Conservation (phyloP, 192 early-diverging fungal genomes). For the Radiomyces spectabilis region DNA sequence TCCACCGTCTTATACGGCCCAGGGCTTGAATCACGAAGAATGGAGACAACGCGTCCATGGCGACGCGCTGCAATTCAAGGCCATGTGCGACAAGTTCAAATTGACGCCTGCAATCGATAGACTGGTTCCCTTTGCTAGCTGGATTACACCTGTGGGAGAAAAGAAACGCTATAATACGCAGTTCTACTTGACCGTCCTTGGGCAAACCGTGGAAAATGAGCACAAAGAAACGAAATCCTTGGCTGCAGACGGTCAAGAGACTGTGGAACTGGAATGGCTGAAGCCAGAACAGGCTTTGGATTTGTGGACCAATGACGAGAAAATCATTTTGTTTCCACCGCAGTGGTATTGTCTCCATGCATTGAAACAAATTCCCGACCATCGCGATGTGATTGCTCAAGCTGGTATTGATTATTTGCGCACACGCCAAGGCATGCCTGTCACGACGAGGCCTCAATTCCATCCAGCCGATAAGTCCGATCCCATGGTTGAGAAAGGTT, state of each 20-base stretch:
- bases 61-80: slow-evolving; percentile 40
- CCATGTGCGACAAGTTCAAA: slow-evolving; percentile 34
- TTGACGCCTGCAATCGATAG: slow-evolving; percentile 34
- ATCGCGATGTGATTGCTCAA: slow-evolving; percentile 1
- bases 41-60: slow-evolving; percentile 47
- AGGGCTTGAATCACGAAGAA: slow-evolving; percentile 14
- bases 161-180: slow-evolving; percentile 56
- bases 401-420: slow-evolving; percentile 17
- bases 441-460: slow-evolving; percentile 13
- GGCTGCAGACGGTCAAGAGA: slow-evolving; percentile 55
- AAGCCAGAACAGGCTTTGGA: slow-evolving; percentile 46
- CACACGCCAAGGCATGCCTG: not conserved
- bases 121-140: slow-evolving; percentile 56
- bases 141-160: slow-evolving; percentile 55
- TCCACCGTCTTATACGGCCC: slow-evolving; percentile 14
- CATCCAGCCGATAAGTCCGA: not conserved
- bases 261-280: slow-evolving; percentile 56
- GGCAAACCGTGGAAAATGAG: slow-evolving; percentile 20
- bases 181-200: slow-evolving; percentile 56
- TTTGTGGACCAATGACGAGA: not conserved
- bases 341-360: slow-evolving; percentile 23
- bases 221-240: slow-evolving; percentile 16
- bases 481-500: slow-evolving; percentile 14
- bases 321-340: slow-evolving; percentile 23
- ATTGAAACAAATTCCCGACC: not conserved